A percentile compares a stretch with the other conserved stretches of the same genome.
phyloP scores from a whole-genome alignment of 1,284 basidiomycete genomes.

The Moniliophthora roreri region DNA sequence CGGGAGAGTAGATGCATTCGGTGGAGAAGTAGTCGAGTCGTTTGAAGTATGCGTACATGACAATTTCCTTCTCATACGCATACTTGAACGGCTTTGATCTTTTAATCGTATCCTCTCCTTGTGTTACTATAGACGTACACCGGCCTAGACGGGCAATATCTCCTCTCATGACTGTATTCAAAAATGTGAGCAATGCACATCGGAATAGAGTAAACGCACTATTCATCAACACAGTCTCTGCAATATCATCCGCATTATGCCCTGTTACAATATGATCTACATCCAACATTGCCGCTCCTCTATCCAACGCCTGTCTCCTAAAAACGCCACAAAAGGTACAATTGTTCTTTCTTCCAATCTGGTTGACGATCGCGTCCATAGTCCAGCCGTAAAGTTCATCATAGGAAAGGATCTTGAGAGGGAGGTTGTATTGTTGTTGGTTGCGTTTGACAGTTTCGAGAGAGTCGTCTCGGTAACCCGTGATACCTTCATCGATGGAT shows the following conservation, averaged over 20 bases:
- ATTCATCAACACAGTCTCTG: constrained; percentile 99
- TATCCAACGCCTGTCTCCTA: constrained; percentile 91
- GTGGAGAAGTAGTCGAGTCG: constrained; percentile 99
- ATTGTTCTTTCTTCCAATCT: constrained; percentile 97
- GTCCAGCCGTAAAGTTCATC: constrained; percentile 99
- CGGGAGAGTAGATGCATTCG: constrained; percentile 98
- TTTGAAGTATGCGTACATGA: constrained; percentile 99
- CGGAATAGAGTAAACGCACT: constrained; percentile 53
- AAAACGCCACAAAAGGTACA: constrained; percentile 99
- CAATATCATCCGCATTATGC: constrained; percentile 99
- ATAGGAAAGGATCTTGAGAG: constrained; percentile 95
- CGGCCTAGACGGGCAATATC: constrained; percentile 93
- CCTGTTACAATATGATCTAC: constrained; percentile 99
- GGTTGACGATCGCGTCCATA: constrained; percentile 95
- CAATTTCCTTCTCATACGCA: constrained; percentile 99
- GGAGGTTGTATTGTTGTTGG: constrained; percentile 92
- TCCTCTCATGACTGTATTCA: constrained; percentile 84
- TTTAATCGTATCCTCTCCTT: constrained; percentile 93
- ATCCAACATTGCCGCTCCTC: constrained; percentile 85
- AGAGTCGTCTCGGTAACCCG: constrained; percentile 97
- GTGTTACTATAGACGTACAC: constrained; percentile 93
- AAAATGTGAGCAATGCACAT: constrained; percentile 3
- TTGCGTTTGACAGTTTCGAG: constrained; percentile 99
- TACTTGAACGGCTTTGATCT: constrained; percentile 99
- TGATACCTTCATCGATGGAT: constrained; percentile 98